Conservation (phyloP, 2,329 filamentous ascomycete genomes). For the Paraphaeosphaeria sporulosa region DNA sequence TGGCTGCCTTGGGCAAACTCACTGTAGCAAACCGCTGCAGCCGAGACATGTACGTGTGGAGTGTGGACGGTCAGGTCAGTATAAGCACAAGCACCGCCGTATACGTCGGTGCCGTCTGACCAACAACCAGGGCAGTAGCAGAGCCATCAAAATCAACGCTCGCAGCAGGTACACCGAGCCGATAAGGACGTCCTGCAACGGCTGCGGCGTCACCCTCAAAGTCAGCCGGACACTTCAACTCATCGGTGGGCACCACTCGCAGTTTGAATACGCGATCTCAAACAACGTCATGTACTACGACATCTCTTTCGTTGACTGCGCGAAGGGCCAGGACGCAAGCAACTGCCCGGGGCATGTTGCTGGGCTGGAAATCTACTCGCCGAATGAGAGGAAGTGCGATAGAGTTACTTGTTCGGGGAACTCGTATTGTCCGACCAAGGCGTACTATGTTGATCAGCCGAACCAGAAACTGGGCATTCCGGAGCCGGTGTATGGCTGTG, state of each 20-base stretch:
- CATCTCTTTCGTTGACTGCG: constrained; percentile 13
- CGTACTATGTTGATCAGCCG: constrained; percentile 8
- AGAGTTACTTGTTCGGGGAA: constrained; percentile 2
- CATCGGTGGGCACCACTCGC: constrained; percentile 4
- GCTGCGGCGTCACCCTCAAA: constrained; percentile 14
- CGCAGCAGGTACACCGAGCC: constrained; percentile 12
- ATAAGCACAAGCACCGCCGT: too few relatives aligned
- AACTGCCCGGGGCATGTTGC: constrained; percentile 12
- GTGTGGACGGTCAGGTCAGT: not conserved
- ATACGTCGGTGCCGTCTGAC: not conserved
- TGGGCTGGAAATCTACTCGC: constrained; percentile 7
- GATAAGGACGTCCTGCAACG: constrained; percentile 12
- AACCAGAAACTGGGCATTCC: not conserved
- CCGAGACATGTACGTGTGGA: constrained; percentile 8
- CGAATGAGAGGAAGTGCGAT: not conserved
- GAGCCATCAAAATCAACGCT: constrained; percentile 1
- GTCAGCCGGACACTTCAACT: constrained; percentile 9
- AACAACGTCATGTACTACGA: constrained; percentile 13
- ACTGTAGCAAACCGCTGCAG: constrained; percentile 7
- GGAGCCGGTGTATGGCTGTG: constrained; percentile 12
- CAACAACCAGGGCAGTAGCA: not conserved
- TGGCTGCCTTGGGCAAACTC: not conserved
- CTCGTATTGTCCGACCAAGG: not conserved
- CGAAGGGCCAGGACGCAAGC: not conserved
- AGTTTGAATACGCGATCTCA: constrained; percentile 11